These are phyloP conservation scores for Endotrypanum monterogeii DNA, from an alignment of 208 protist species.

Conservation along the genomic window DNA sequence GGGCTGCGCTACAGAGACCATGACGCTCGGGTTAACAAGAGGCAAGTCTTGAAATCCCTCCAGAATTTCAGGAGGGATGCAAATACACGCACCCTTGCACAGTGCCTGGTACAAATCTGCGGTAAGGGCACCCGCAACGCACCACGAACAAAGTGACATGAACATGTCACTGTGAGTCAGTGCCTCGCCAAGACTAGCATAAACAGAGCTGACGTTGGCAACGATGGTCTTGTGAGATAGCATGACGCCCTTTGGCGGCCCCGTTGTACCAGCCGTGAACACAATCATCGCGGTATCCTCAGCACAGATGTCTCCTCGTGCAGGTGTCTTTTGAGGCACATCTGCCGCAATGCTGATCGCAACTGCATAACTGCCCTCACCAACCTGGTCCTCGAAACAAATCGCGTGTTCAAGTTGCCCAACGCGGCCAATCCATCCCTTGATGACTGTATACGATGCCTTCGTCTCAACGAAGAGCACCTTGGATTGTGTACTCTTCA, in stretches of 20 bases:
- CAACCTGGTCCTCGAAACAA: slow-evolving; percentile 89
- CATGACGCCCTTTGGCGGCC: slow-evolving; percentile 94
- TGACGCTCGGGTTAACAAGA: slow-evolving; percentile 84
- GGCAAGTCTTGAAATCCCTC: slow-evolving; percentile 90
- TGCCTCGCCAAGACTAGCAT: slow-evolving; percentile 78
- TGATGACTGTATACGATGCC: slow-evolving; percentile 72
- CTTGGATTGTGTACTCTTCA: slow-evolving; percentile 84
- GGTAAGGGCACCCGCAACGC: slow-evolving; percentile 80
- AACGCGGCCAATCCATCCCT: slow-evolving; percentile 81
- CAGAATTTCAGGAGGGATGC: slow-evolving; percentile 85
- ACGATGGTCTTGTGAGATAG: slow-evolving; percentile 93
- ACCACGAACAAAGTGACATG: slow-evolving; percentile 93
- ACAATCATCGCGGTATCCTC: slow-evolving; percentile 93
- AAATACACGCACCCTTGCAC: slow-evolving; percentile 84
- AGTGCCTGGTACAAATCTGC: slow-evolving; percentile 88
- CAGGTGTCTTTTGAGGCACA: slow-evolving; percentile 69
- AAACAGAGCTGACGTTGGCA: slow-evolving; percentile 87
- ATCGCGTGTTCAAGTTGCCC: slow-evolving; percentile 82
- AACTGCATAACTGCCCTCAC: slow-evolving; percentile 87
- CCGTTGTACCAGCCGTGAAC: slow-evolving; percentile 92
- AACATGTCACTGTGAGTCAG: slow-evolving; percentile 88
- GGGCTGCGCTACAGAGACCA: slow-evolving; percentile 81
- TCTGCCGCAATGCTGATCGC: slow-evolving; percentile 80
- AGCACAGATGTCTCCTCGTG: slow-evolving; percentile 65
- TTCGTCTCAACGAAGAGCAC: slow-evolving; percentile 89